These are phyloP conservation scores for Candida broadrunensis DNA, from an alignment of 805 yeast genomes.

Conservation along the genomic window DNA sequence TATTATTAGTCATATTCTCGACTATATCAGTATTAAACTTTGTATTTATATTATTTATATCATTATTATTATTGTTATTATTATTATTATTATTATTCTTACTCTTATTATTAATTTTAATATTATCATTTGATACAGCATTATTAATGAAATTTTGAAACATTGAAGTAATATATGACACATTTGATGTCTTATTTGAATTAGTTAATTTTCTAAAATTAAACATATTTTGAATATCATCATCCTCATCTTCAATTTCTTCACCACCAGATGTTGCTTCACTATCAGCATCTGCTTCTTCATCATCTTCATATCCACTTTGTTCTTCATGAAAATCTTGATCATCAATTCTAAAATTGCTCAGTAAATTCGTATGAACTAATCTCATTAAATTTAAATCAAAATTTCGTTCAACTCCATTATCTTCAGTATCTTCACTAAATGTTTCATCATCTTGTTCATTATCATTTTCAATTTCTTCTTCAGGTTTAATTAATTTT, in stretches of 20 bases:
- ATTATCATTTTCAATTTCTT: constrained; percentile 32
- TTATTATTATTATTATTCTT: neutral
- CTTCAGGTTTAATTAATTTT: constrained; percentile 66
- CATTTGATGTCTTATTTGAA: constrained; percentile 17
- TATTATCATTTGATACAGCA: constrained; percentile 7
- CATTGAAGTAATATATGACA: constrained; percentile 31
- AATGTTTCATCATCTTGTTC: constrained; percentile 14
- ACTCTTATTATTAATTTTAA: too few relatives aligned
- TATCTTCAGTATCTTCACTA: constrained; percentile 11
- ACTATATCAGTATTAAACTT: neutral
- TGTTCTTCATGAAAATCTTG: constrained; percentile 16
- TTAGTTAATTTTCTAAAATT: constrained; percentile 24
- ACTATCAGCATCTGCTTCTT: constrained; percentile 12
- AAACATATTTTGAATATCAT: constrained; percentile 15
- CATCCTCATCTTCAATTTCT: constrained; percentile 6
- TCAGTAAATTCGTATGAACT: constrained; percentile 31
- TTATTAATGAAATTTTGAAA: constrained; percentile 38
- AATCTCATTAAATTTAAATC: constrained; percentile 23
- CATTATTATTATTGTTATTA: neutral
- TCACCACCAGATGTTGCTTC: constrained; percentile 21
- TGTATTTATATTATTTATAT: neutral
- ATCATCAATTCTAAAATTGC: constrained; percentile 36
- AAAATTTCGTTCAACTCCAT: constrained; percentile 2
- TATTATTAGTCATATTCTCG: too few relatives aligned
- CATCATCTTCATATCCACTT: constrained; percentile 23